These are phyloP conservation scores for Neospora caninum DNA, from an alignment of 169 alveolate genomes.

Conservation along the genomic window DNA sequence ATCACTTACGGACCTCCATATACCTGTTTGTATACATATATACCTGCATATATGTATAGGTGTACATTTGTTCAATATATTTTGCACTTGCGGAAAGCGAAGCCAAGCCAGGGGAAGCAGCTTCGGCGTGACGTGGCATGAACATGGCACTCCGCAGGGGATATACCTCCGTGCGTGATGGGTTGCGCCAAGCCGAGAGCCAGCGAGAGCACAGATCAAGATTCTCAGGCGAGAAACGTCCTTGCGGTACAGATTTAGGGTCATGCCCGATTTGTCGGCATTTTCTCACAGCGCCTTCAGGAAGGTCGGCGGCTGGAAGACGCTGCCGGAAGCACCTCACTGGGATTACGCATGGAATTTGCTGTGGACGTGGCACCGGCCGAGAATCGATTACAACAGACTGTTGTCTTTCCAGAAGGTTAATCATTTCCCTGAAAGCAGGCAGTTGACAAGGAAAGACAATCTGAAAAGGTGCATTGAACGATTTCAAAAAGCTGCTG, in stretches of 20 bases:
- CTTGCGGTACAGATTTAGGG: too few relatives aligned
- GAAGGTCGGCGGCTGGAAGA: slow-evolving; percentile 79
- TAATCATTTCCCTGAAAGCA: slow-evolving; percentile 82
- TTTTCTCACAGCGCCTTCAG: slow-evolving; percentile 69
- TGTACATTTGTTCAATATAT: too few relatives aligned
- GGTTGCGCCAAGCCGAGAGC: too few relatives aligned
- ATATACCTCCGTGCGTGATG: too few relatives aligned
- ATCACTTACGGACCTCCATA: background rate
- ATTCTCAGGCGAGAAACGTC: too few relatives aligned
- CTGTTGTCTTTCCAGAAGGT: slow-evolving; percentile 80
- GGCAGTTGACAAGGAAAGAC: slow-evolving; percentile 82
- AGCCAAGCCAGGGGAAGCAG: too few relatives aligned
- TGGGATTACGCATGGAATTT: slow-evolving; percentile 80
- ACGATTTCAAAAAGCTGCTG: slow-evolving; percentile 71
- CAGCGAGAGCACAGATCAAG: too few relatives aligned
- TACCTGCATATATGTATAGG: too few relatives aligned
- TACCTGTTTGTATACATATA: background rate
- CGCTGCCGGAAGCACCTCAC: slow-evolving; percentile 81
- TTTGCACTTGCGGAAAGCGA: too few relatives aligned
- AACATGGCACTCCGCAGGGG: too few relatives aligned
- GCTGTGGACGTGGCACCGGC: slow-evolving; percentile 87
- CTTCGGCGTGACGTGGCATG: too few relatives aligned
- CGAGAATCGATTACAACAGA: slow-evolving; percentile 79
- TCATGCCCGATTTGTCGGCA: too few relatives aligned
- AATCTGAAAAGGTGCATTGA: slow-evolving; percentile 80